phyloP scores from a whole-genome alignment of 345 rosid species.

The Garcia nutans region DNA sequence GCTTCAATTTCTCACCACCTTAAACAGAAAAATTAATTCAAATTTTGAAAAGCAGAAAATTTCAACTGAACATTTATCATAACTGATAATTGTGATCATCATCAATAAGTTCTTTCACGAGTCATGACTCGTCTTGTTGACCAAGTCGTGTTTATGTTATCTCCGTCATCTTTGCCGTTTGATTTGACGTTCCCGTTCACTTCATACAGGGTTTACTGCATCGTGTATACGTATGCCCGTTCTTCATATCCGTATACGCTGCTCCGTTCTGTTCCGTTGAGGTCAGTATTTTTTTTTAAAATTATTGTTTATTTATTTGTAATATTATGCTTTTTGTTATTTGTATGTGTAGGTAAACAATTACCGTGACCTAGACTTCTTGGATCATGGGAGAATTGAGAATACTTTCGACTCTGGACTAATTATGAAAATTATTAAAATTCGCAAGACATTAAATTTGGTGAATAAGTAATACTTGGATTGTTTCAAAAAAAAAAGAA shows the following conservation, averaged over 20 bases:
- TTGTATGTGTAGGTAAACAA: not conserved
- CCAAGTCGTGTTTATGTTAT: not conserved
- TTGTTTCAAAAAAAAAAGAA: too few relatives aligned
- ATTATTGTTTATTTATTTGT: not conserved
- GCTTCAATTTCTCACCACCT: not conserved
- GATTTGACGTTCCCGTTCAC: slow-evolving; percentile 10
- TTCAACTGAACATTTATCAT: not conserved
- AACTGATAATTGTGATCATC: too few relatives aligned
- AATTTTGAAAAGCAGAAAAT: not conserved
- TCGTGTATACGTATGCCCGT: not conserved
- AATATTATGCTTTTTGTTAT: not conserved
- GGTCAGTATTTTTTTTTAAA: not conserved
- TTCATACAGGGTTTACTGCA: not conserved
- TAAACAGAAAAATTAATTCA: not conserved
- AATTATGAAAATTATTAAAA: not conserved
- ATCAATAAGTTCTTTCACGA: too few relatives aligned
- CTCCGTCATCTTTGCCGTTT: not conserved
- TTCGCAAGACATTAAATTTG: not conserved
- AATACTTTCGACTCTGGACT: not conserved
- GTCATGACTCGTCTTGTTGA: not conserved
- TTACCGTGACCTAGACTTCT: not conserved
- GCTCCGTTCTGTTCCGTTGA: not conserved
- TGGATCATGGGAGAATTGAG: not conserved
- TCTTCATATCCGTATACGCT: not conserved
- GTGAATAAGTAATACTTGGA: too few relatives aligned